Conservation (phyloP, 495 filamentous ascomycete genomes). For the Xylaria palmicola region DNA sequence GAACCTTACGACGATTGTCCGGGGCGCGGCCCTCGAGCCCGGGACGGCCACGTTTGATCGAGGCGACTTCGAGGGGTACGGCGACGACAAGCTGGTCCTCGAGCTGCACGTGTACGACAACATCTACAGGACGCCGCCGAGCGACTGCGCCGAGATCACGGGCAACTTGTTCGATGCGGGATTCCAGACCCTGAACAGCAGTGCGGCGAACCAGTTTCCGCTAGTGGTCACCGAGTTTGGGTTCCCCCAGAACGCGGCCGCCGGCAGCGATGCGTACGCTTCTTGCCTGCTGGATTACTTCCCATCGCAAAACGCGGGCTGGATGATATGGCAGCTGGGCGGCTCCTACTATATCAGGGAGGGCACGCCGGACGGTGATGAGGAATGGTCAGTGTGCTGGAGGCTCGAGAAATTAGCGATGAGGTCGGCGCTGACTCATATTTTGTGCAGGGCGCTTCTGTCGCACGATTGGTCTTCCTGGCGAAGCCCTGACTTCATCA, state of each 20-base stretch:
- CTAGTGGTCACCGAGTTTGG: constrained; percentile 54
- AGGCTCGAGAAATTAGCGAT: not conserved
- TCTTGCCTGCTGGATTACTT: constrained; percentile 49
- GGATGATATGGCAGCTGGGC: constrained; percentile 57
- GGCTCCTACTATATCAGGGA: constrained; percentile 56
- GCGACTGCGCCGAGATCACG: constrained; percentile 44
- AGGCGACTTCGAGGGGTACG: constrained; percentile 40
- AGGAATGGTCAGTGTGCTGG: constrained; percentile 38
- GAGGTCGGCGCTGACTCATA: not conserved
- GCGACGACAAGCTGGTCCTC: constrained; percentile 55
- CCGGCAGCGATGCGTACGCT: constrained; percentile 43
- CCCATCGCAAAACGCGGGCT: constrained; percentile 47
- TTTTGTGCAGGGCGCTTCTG: constrained; percentile 34
- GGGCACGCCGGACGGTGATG: constrained; percentile 50
- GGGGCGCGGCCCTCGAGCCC: constrained; percentile 39
- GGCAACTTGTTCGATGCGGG: constrained; percentile 53
- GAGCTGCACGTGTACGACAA: constrained; percentile 63
- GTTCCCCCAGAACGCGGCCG: constrained; percentile 35
- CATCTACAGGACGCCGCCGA: constrained; percentile 37
- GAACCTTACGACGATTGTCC: constrained; percentile 46
- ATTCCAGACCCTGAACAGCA: constrained; percentile 52
- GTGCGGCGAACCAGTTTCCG: constrained; percentile 44
- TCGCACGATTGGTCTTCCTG: constrained; percentile 43
- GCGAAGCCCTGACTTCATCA: constrained; percentile 36
- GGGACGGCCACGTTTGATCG: constrained; percentile 42